phyloP scores from a whole-genome alignment of 768 basidiomycete genomes.

The Rubroboletus pulcherrimus region DNA sequence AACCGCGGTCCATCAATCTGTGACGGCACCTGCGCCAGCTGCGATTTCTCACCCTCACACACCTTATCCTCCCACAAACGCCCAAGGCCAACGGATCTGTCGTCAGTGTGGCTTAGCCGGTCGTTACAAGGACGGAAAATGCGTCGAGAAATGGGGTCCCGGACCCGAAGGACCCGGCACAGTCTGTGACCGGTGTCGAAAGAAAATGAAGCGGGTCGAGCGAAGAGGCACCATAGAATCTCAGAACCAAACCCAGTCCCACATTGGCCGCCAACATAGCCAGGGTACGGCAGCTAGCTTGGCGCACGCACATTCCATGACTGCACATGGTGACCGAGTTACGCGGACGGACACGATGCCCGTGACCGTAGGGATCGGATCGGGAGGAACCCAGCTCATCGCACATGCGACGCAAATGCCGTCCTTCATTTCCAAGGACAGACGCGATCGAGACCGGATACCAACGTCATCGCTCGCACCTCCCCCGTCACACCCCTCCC shows the following conservation, averaged over 20 bases:
- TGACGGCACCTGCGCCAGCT: neutral
- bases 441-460: conserved; percentile 25
- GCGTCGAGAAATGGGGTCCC: conserved; percentile 86
- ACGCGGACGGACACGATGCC: conserved; percentile 33
- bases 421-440: conserved; percentile 25
- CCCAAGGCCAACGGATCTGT: conserved; percentile 70
- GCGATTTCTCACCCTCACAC: conserved; percentile 9
- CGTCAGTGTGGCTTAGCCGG: conserved; percentile 71
- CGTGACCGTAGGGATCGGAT: conserved; percentile 25
- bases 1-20: conserved; percentile 5
- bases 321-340: conserved; percentile 21
- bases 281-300: conserved; percentile 4
- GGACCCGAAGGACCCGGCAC: conserved; percentile 82
- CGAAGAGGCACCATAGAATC: conserved; percentile 61
- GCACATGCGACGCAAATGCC: conserved; percentile 21
- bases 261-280: conserved; percentile 11
- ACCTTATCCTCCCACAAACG: conserved; percentile 39
- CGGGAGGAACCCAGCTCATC: conserved; percentile 24
- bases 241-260: conserved; percentile 23
- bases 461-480: conserved; percentile 26
- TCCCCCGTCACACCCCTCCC: conserved; percentile 13
- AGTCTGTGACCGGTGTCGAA: conserved; percentile 81
- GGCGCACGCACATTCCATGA: conserved; percentile 20
- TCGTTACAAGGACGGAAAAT: conserved; percentile 79
- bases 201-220: conserved; percentile 85